phyloP scores from a whole-genome alignment of 768 basidiomycete species.

The Auricularia heimuer region DNA sequence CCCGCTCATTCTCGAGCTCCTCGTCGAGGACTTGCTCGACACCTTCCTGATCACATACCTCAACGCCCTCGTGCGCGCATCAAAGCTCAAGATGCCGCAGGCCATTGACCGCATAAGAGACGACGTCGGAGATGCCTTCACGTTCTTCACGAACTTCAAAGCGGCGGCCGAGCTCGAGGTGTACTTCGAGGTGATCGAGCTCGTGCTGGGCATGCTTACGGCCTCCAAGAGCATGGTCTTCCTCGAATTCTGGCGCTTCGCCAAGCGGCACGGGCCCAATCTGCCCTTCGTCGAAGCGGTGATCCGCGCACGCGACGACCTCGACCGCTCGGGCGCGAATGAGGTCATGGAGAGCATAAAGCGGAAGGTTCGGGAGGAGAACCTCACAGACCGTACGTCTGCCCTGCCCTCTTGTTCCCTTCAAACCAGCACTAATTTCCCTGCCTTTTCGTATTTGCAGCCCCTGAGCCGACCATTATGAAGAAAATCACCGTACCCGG shows the following conservation, averaged over 20 bases:
- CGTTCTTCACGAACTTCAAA: constrained; percentile 75
- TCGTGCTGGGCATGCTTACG: constrained; percentile 69
- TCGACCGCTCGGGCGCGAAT: constrained; percentile 76
- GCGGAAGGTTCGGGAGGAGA: constrained; percentile 87
- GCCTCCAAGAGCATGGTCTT: constrained; percentile 85
- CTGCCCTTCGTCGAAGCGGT: constrained; percentile 83
- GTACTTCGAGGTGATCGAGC: constrained; percentile 79
- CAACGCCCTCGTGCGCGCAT: constrained; percentile 70
- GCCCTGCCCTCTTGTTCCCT: not conserved
- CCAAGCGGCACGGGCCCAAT: constrained; percentile 88
- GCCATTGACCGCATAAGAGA: constrained; percentile 76
- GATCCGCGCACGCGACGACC: constrained; percentile 81
- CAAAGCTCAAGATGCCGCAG: constrained; percentile 78
- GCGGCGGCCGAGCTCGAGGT: constrained; percentile 68
- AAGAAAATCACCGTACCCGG: constrained; percentile 76
- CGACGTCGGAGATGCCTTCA: constrained; percentile 69
- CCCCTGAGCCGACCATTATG: constrained; percentile 80
- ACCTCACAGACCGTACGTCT: constrained; percentile 68
- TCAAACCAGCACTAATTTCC: constrained; percentile 1
- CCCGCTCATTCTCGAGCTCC: constrained; percentile 77
- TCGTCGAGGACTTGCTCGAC: constrained; percentile 88
- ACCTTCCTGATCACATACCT: constrained; percentile 85
- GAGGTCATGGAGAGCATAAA: constrained; percentile 93
- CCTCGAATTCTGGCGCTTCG: constrained; percentile 89
- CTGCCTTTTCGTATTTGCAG: constrained; percentile 26